Percentiles rank a stretch among this genome's conserved stretches.
Evolutionary conservation across 1,139 yeast species (phyloP).

Genomic region (Williopsis jadinii): DNA sequence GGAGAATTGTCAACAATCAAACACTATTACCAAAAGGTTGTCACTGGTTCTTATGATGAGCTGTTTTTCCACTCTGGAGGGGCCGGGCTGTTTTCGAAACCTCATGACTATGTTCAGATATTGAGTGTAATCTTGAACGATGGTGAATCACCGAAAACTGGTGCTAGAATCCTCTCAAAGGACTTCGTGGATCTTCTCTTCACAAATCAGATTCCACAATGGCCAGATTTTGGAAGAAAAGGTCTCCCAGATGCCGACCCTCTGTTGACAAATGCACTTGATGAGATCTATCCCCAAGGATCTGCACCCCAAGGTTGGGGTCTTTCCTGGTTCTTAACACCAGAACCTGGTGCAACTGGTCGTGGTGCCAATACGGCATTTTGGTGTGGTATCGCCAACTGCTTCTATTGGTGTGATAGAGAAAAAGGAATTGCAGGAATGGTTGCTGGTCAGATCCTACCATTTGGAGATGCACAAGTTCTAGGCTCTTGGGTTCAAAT

Average conservation of each 20-base stretch:
- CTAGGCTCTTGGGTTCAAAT: conserved; percentile 18
- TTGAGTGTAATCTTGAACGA: conserved; percentile 29
- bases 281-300: conserved; percentile 13
- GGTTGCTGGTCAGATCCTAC: conserved; percentile 27
- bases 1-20: conserved; percentile 8
- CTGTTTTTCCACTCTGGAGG: conserved; percentile 29
- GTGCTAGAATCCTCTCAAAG: conserved; percentile 23
- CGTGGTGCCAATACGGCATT: conserved; percentile 26
- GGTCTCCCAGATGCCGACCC: conserved; percentile 6
- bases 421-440: conserved; percentile 28
- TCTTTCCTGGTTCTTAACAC: conserved; percentile 16
- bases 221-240: conserved; percentile 12
- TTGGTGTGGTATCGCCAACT: conserved; percentile 32
- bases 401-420: conserved; percentile 32
- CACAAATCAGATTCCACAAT: conserved; percentile 15
- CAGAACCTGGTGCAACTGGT: conserved; percentile 23
- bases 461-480: conserved; percentile 25
- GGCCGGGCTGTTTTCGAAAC: conserved; percentile 30
- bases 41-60: conserved; percentile 7
- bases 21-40: conserved; percentile 8
- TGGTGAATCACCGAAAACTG: conserved; percentile 28
- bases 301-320: conserved; percentile 22
- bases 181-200: conserved; percentile 23
- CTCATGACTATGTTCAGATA: conserved; percentile 29
- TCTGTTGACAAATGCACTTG: conserved; percentile 9